phyloP scores from a whole-genome alignment of 176 grass and related monocot species.

The Juncus effusus region DNA sequence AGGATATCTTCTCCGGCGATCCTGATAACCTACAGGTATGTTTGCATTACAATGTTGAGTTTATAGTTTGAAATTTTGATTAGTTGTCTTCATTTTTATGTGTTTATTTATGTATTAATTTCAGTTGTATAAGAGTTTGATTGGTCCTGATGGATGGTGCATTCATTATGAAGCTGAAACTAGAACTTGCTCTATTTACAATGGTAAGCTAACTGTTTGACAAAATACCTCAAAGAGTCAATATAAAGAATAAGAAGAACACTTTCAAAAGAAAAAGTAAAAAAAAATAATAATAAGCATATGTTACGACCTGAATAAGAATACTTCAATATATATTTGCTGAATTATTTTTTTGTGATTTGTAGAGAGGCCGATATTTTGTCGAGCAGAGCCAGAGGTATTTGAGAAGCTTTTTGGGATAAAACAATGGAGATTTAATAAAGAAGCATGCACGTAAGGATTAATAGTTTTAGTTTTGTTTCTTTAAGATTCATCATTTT shows the following conservation, averaged over 20 bases:
- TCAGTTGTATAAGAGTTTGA: constrained; percentile 68
- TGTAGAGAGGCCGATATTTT: constrained; percentile 59
- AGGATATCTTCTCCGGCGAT: constrained; percentile 57
- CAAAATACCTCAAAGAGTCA: constrained; percentile 5
- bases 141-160: constrained; percentile 67
- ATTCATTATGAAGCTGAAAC: constrained; percentile 50
- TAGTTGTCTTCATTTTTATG: neutral
- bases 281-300: neutral
- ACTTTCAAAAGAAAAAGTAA: neutral
- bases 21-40: constrained; percentile 51
- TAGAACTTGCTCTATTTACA: constrained; percentile 60
- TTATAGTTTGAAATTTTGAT: neutral
- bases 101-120: neutral
- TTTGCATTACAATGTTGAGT: neutral
- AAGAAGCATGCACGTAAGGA: constrained; percentile 65
- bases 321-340: neutral
- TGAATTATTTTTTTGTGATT: neutral
- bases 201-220: constrained; percentile 30
- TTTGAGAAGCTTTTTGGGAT: constrained; percentile 59
- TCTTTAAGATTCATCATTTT: constrained; percentile 2
- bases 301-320: neutral
- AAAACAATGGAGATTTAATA: constrained; percentile 44
- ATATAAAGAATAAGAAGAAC: neutral
- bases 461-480: neutral
- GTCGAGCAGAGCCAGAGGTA: constrained; percentile 63